Percentiles rank a stretch among this genome's conserved stretches.
Evolutionary conservation across 1,284 basidiomycete species (phyloP).

Genomic region (Agaricales sp.): DNA sequence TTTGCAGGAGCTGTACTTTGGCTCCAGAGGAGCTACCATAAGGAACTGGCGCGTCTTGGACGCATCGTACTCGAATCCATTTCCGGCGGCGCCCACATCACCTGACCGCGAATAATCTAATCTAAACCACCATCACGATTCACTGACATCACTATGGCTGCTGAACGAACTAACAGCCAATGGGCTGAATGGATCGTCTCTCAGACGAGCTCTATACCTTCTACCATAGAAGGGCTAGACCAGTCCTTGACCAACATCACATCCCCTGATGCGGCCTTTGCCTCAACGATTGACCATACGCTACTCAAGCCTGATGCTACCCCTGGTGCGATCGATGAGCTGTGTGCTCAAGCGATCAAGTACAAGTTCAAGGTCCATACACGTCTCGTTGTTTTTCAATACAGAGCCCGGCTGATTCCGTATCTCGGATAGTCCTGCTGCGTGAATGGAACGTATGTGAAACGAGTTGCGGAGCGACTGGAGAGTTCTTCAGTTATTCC

Average conservation of each 20-base stretch:
- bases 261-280: conserved; percentile 20
- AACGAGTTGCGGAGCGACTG: conserved; percentile 27
- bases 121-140: too few relatives aligned
- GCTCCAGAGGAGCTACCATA: too few relatives aligned
- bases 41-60: too few relatives aligned
- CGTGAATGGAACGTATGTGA: conserved; percentile 32
- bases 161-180: conserved; percentile 21
- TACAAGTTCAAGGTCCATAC: conserved; percentile 33
- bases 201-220: conserved; percentile 19
- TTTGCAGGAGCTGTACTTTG: too few relatives aligned
- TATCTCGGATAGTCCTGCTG: conserved; percentile 30
- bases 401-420: not conserved
- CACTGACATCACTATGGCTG: too few relatives aligned
- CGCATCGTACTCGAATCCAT: too few relatives aligned
- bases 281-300: conserved; percentile 32
- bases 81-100: too few relatives aligned
- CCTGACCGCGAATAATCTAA: too few relatives aligned
- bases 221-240: conserved; percentile 5
- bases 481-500: conserved; percentile 24
- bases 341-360: conserved; percentile 33
- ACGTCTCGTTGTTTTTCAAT: not conserved
- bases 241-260: conserved; percentile 14
- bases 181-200: conserved; percentile 22
- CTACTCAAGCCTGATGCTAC: conserved; percentile 37
- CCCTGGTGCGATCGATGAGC: conserved; percentile 27